phyloP scores from a whole-genome alignment of 2,329 filamentous ascomycete species.

The Penicillium carneum region DNA sequence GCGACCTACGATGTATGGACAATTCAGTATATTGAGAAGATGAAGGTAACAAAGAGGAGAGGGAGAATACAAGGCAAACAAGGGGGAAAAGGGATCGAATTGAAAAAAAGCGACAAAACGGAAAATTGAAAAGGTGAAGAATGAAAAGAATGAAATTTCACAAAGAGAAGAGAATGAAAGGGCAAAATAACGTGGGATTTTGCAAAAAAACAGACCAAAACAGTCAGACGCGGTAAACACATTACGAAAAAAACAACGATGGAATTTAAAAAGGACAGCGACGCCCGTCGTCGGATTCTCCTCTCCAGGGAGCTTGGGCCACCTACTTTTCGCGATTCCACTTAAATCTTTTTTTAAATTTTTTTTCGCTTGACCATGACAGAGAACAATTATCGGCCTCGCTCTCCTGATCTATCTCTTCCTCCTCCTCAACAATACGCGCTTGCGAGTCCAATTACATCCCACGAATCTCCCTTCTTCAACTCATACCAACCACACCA shows the following conservation, averaged over 20 bases:
- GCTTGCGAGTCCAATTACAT: background rate
- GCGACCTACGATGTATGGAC: slow-evolving; percentile 3
- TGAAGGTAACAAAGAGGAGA: slow-evolving; percentile 3
- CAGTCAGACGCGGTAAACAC: slow-evolving; percentile 1
- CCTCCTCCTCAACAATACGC: slow-evolving; percentile 45
- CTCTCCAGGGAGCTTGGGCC: slow-evolving; percentile 31
- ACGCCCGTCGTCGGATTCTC: slow-evolving; percentile 28
- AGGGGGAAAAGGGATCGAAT: background rate
- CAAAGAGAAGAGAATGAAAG: background rate
- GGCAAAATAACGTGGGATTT: background rate
- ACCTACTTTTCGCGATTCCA: slow-evolving; percentile 20
- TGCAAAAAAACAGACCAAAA: slow-evolving; percentile 11
- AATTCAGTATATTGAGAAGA: slow-evolving; percentile 2
- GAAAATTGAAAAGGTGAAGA: background rate
- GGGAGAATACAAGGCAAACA: background rate
- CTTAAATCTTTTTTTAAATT: slow-evolving; percentile 10
- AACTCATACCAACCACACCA: slow-evolving; percentile 15
- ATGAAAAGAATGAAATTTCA: background rate
- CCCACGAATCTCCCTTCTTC: slow-evolving; percentile 35
- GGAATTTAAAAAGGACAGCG: slow-evolving; percentile 49
- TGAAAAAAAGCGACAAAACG: background rate
- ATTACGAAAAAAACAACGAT: slow-evolving; percentile 20
- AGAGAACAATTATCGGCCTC: slow-evolving; percentile 57
- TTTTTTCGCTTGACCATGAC: slow-evolving; percentile 47
- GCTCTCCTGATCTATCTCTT: slow-evolving; percentile 61